Percentiles rank a stretch among this genome's conserved stretches.
Conservation (phyloP, 139 green algal genomes). For the Raphidocelis subcapitata region DNA sequence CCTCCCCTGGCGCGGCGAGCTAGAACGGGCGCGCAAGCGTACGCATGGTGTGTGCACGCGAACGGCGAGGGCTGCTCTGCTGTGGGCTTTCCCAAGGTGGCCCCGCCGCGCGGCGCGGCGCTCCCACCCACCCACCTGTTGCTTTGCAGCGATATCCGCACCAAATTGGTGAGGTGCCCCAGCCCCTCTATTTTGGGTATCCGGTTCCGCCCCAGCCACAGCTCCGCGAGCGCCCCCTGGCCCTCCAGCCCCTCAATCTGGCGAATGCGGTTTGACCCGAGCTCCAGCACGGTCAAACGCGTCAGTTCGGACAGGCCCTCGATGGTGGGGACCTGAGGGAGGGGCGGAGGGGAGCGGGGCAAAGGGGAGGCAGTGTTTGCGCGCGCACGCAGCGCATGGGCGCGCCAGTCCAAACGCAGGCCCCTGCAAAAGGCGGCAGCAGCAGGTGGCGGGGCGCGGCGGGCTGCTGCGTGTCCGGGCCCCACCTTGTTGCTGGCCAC, state of each 20-base stretch:
- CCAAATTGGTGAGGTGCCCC: slow-evolving; percentile 38
- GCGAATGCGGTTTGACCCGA: slow-evolving; percentile 90
- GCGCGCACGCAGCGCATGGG: no score
- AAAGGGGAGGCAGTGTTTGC: no score
- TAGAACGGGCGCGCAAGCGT: no score
- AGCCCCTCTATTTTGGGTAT: slow-evolving; percentile 67
- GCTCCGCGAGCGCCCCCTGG: slow-evolving; percentile 61
- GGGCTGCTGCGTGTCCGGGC: no score
- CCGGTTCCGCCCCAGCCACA: slow-evolving; percentile 95
- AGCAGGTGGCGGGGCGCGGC: no score
- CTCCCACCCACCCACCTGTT: slow-evolving; percentile 38
- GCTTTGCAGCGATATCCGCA: slow-evolving; percentile 62
- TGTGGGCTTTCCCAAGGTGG: neutral
- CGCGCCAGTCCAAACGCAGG: no score
- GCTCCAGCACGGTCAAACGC: slow-evolving; percentile 76
- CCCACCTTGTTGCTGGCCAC: slow-evolving; percentile 90
- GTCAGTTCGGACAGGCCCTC: slow-evolving; percentile 54
- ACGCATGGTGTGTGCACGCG: no score
- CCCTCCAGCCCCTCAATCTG: slow-evolving; percentile 19
- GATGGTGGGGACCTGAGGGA: no score
- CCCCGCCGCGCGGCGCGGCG: neutral
- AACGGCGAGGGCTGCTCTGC: no score
- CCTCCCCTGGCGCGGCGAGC: no score
- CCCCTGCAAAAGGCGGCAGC: no score
- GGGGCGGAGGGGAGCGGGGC: no score